Base-by-base conservation (phyloP, 495 filamentous ascomycete species). In the Chaetomidium leptoderma region DNA sequence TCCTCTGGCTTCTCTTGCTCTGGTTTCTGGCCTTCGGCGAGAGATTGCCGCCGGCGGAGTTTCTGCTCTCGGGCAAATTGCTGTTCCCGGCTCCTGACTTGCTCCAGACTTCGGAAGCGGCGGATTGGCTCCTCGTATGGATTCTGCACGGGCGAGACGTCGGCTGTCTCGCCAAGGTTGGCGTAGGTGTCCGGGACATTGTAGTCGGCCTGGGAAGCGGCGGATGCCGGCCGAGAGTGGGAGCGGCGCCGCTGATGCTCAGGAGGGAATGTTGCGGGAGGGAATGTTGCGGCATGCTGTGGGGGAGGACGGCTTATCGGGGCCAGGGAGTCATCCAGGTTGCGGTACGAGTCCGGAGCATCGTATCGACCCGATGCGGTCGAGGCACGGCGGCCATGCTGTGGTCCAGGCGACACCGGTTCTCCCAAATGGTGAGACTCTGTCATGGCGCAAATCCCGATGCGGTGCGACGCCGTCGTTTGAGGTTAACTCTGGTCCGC, bases 141-240 rank as follows among this genome's bases (percentile, higher is more conserved):
- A 52, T 75, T 78, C 46, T 76, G 72, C 9, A 81, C 67, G 17
- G 76, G 76, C 32, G 76, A 70, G 36, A 74, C 67, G 9, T 59
- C 67, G 14, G 66, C 65, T n/a, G 77, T 58, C 60, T 82, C 81
- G 52, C 75, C 72, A 21, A 83, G 65, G 58, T 79, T 76, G 17
- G 58, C 69, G 61, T 81, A 82, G 7, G 65, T 66, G 52, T 76
- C 72, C 7, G 78, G 79, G n/a, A 73, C 63, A 58, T 78, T 62
- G 49, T 81, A 79, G 24, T 66, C 62, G 6, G 40, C 37, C 6
- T 49, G 62, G 43, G 59, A 66, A 21, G 32, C 50, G 48, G 42
- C 55, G 21, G 50, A 64, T 33, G 36, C 2, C 23, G 61, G 53
- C 26, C 48, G 36, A 33, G 50, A 7, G n/a, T 21, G 50, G 6